These are phyloP conservation scores for Cubamyces sp. DNA, from an alignment of 768 basidiomycete genomes.

Conservation along the genomic window DNA sequence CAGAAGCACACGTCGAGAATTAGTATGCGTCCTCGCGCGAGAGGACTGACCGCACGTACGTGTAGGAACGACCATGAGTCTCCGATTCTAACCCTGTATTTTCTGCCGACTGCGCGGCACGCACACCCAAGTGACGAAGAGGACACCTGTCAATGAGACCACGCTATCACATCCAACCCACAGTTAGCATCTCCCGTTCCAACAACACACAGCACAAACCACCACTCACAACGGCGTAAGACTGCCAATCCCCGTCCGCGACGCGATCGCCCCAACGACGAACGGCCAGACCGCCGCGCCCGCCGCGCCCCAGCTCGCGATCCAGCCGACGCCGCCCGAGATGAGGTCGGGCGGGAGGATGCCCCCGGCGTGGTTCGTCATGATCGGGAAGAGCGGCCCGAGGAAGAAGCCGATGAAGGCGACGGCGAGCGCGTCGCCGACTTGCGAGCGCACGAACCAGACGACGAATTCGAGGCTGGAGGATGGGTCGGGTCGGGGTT, in stretches of 20 bases:
- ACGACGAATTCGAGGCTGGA: conserved; percentile 56
- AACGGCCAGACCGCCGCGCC: conserved; percentile 58
- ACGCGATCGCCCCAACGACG: conserved; percentile 50
- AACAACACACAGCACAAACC: not conserved
- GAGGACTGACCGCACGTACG: too few species aligned
- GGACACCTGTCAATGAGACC: conserved; percentile 27
- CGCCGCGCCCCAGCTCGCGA: conserved; percentile 52
- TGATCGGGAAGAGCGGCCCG: conserved; percentile 51
- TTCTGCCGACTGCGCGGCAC: conserved; percentile 20
- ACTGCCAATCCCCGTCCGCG: conserved; percentile 45
- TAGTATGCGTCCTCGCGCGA: too few species aligned
- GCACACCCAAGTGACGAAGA: conserved; percentile 23
- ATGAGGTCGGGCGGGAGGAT: conserved; percentile 49
- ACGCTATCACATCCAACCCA: conserved; percentile 4
- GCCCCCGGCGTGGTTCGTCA: conserved; percentile 45
- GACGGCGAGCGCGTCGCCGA: conserved; percentile 56
- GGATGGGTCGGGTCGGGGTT: conserved; percentile 31
- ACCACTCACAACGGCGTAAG: conserved; percentile 52
- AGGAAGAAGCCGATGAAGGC: conserved; percentile 57
- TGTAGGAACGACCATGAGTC: too few species aligned
- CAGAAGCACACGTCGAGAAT: too few species aligned
- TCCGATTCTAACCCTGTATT: conserved; percentile 5
- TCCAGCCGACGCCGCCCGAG: conserved; percentile 52
- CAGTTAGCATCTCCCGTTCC: not conserved
- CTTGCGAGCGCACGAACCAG: conserved; percentile 58